These are phyloP conservation scores for Powellomyces hirtus DNA, from an alignment of 192 early-diverging fungal species.

Conservation along the genomic window DNA sequence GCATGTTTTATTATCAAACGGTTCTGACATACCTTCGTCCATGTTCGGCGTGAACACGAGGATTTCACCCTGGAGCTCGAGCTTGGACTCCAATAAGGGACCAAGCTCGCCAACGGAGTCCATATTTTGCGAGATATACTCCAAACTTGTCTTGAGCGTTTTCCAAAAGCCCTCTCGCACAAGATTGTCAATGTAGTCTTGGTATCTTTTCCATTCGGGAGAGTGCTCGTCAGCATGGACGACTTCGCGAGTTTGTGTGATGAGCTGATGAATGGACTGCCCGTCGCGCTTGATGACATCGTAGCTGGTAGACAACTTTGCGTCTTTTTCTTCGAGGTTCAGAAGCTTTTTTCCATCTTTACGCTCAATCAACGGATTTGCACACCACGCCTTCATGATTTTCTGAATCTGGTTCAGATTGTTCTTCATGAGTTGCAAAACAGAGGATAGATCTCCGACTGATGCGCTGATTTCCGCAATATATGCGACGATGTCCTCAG, in stretches of 20 bases:
- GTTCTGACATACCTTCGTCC: constrained; percentile 47
- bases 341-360: constrained; percentile 64
- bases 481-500: constrained; percentile 50
- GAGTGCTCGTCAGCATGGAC: constrained; percentile 45
- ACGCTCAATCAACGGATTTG: constrained; percentile 53
- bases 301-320: constrained; percentile 49
- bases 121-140: constrained; percentile 61
- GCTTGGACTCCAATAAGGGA: constrained; percentile 57
- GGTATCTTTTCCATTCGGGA: constrained; percentile 51
- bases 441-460: constrained; percentile 52
- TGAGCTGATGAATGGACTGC: constrained; percentile 43
- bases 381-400: constrained; percentile 61
- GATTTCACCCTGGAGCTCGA: constrained; percentile 55
- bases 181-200: constrained; percentile 52
- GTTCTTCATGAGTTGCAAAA: constrained; percentile 57
- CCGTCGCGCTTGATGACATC: constrained; percentile 59
- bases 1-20: too few species aligned
- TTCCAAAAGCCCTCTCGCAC: constrained; percentile 56
- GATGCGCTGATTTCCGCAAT: constrained; percentile 47
- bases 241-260: constrained; percentile 50
- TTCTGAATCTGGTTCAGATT: constrained; percentile 63
- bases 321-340: constrained; percentile 63
- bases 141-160: constrained; percentile 53
- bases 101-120: constrained; percentile 53
- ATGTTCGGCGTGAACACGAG: constrained; percentile 61